These are phyloP conservation scores for Gossypium gossypioides DNA, from an alignment of 441 rosid genomes.

Conservation along the genomic window DNA sequence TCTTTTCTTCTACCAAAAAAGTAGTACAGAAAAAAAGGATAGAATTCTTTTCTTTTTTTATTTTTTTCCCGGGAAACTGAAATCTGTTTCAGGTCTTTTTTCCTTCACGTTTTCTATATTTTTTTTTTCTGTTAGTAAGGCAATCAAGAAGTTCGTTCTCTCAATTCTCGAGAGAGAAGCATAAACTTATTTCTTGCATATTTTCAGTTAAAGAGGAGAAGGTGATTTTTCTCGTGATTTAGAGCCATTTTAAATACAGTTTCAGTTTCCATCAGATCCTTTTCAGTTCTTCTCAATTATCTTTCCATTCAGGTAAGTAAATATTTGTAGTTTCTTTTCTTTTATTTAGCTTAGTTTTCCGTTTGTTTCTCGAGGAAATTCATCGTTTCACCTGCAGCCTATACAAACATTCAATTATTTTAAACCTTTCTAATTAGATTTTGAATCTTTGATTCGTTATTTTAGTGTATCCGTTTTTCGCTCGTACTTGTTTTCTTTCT, in stretches of 20 bases:
- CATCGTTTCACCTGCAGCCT: neutral
- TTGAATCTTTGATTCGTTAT: neutral
- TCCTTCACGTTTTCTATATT: neutral
- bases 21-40: neutral
- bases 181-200: neutral
- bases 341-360: neutral
- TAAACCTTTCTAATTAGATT: neutral
- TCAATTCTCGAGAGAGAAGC: neutral
- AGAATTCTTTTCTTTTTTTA: neutral
- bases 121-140: neutral
- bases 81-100: neutral
- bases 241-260: neutral
- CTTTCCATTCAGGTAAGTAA: neutral
- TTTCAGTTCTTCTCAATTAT: neutral
- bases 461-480: neutral
- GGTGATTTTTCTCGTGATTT: constrained; percentile 10
- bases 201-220: constrained; percentile 4
- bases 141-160: neutral
- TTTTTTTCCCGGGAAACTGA: constrained; percentile 6
- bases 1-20: neutral
- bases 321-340: neutral
- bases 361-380: constrained; percentile 2
- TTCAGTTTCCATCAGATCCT: neutral
- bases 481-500: neutral
- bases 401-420: neutral